These are phyloP conservation scores for Pachyrhizus erosus DNA, from an alignment of 306 rosid genomes.

Conservation along the genomic window DNA sequence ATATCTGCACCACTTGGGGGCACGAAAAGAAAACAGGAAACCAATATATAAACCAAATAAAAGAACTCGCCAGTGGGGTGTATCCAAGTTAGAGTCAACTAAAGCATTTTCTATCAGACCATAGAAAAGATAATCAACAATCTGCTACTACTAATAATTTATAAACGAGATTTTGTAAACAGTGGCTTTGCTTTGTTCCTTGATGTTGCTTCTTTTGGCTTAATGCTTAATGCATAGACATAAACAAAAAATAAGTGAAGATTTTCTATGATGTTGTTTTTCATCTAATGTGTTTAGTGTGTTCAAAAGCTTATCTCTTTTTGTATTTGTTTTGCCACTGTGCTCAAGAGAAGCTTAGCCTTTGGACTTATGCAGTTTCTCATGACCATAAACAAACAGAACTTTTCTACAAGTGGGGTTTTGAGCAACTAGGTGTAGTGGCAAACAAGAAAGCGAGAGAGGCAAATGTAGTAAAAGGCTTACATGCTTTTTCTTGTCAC, in stretches of 20 bases:
- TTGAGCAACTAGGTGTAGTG: conserved; percentile 52
- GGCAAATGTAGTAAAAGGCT: conserved; percentile 58
- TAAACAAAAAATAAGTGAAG: neutral
- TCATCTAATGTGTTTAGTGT: conserved; percentile 23
- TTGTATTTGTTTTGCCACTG: neutral
- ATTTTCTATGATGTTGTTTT: conserved; percentile 34
- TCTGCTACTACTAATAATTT: conserved; percentile 41
- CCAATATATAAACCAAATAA: conserved; percentile 49
- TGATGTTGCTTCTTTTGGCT: conserved; percentile 38
- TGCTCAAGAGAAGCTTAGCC: conserved; percentile 25
- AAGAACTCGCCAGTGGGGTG: conserved; percentile 50
- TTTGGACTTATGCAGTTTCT: conserved; percentile 53
- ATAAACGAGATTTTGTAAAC: conserved; percentile 42
- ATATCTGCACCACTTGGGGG: conserved; percentile 53
- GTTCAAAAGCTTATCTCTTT: conserved; percentile 12
- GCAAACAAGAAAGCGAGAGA: conserved; percentile 61
- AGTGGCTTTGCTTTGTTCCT: conserved; percentile 30
- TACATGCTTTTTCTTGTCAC: conserved; percentile 63
- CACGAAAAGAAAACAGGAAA: conserved; percentile 37
- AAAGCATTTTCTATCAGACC: conserved; percentile 47
- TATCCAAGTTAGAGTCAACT: conserved; percentile 63
- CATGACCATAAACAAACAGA: conserved; percentile 58
- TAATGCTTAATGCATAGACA: neutral
- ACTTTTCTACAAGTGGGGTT: conserved; percentile 54
- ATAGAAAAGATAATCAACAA: conserved; percentile 32